These are phyloP conservation scores for Dendrocalamus sinicus DNA, from an alignment of 176 grass and related monocot genomes.

Conservation along the genomic window DNA sequence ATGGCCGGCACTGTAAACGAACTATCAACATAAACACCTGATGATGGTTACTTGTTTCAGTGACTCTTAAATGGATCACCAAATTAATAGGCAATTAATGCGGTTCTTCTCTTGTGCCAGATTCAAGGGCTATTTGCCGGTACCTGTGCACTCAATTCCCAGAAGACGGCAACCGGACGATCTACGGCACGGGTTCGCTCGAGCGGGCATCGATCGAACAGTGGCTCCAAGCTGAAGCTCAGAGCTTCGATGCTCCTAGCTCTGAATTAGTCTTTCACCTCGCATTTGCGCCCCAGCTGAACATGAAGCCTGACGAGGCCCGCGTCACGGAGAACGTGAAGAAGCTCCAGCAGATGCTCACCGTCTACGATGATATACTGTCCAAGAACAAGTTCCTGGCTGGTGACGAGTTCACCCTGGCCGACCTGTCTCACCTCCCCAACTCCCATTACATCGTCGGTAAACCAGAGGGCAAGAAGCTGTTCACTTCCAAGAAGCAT, in stretches of 20 bases:
- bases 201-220: conserved; percentile 81
- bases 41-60: too few relatives aligned
- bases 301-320: conserved; percentile 52
- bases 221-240: conserved; percentile 74
- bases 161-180: conserved; percentile 58
- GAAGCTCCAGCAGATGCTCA: conserved; percentile 59
- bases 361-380: conserved; percentile 59
- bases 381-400: conserved; percentile 54
- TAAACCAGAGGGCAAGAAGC: conserved; percentile 57
- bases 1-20: neutral
- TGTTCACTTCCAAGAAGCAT: conserved; percentile 72
- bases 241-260: conserved; percentile 72
- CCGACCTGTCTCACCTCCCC: conserved; percentile 81
- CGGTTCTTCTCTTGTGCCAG: conserved; percentile 38
- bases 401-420: conserved; percentile 65
- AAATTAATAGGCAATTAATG: neutral
- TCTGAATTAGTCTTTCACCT: conserved; percentile 79
- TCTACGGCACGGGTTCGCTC: conserved; percentile 68
- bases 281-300: conserved; percentile 64
- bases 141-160: conserved; percentile 67
- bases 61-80: neutral
- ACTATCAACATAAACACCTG: neutral
- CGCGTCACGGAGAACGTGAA: conserved; percentile 52
- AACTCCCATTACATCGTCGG: conserved; percentile 73
- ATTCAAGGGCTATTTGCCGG: conserved; percentile 75